These are phyloP conservation scores for Spathaspora sp. DNA, from an alignment of 1,139 yeast species.

Conservation along the genomic window DNA sequence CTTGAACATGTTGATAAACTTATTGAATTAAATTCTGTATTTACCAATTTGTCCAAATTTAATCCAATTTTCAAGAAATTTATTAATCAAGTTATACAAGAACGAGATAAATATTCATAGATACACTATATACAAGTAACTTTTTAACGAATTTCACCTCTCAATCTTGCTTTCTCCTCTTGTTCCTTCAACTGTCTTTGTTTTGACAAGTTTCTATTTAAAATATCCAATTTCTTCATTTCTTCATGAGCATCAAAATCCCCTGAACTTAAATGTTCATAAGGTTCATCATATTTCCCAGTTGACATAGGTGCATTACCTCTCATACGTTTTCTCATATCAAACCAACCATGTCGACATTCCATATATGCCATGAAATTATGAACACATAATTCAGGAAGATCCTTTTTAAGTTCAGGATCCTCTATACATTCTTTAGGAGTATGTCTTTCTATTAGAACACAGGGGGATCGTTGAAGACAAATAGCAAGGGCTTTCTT, in stretches of 20 bases:
- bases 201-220: constrained; percentile 47
- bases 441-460: constrained; percentile 81
- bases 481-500: constrained; percentile 92
- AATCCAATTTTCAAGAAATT: constrained; percentile 44
- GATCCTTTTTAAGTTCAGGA: constrained; percentile 69
- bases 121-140: constrained; percentile 5
- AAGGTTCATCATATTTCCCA: constrained; percentile 87
- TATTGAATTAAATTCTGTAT: constrained; percentile 49
- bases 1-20: constrained; percentile 39
- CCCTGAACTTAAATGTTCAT: constrained; percentile 74
- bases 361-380: constrained; percentile 84
- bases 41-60: constrained; percentile 51
- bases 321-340: constrained; percentile 86
- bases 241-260: constrained; percentile 81
- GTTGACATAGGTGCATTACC: constrained; percentile 94
- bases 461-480: constrained; percentile 94
- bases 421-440: constrained; percentile 86
- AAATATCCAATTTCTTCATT: constrained; percentile 60
- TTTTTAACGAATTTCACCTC: constrained; percentile 4
- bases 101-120: constrained; percentile 8
- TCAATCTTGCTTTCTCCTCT: constrained; percentile 15
- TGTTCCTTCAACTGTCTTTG: constrained; percentile 26
- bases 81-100: constrained; percentile 9
- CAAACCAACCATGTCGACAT: constrained; percentile 81
- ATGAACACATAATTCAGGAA: constrained; percentile 88